Evolutionary conservation across 2,329 filamentous ascomycete genomes (phyloP).

Genomic region (Stagonosporopsis rhizophila): DNA sequence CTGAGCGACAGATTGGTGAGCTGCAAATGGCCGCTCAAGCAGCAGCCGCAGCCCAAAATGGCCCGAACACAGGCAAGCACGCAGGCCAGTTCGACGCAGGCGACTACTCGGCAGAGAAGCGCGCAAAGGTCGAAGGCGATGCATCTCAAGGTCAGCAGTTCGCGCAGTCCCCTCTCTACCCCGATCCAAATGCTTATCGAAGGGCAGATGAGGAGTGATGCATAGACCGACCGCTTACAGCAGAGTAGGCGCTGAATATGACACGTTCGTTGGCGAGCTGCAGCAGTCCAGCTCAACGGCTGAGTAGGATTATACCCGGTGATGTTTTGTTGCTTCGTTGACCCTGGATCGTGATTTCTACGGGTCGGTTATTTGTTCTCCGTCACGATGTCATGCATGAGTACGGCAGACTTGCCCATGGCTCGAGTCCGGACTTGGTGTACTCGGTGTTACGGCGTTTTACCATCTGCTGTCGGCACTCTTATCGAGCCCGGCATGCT

Average conservation of each 20-base stretch:
- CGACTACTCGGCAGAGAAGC: constrained; percentile 45
- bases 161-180: constrained; percentile 29
- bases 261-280: constrained; percentile 29
- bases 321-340: constrained; percentile 7
- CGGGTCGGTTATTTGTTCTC: neutral
- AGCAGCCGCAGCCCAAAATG: constrained; percentile 44
- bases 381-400: constrained; percentile 29
- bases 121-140: constrained; percentile 43
- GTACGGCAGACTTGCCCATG: constrained; percentile 23
- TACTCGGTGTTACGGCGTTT: constrained; percentile 23
- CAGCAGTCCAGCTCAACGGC: constrained; percentile 26
- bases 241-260: constrained; percentile 28
- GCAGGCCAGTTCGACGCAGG: constrained; percentile 40
- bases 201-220: constrained; percentile 34
- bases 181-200: constrained; percentile 42
- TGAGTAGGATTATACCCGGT: constrained; percentile 17
- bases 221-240: constrained; percentile 32
- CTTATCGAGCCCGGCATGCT: neutral
- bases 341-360: neutral
- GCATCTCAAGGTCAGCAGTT: constrained; percentile 44
- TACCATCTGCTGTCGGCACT: neutral
- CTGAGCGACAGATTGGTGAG: constrained; percentile 48
- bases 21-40: constrained; percentile 49
- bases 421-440: constrained; percentile 19
- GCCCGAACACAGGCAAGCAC: constrained; percentile 45